phyloP scores from a whole-genome alignment of 768 basidiomycete species.

The Pleurotus salmoneostramineus region DNA sequence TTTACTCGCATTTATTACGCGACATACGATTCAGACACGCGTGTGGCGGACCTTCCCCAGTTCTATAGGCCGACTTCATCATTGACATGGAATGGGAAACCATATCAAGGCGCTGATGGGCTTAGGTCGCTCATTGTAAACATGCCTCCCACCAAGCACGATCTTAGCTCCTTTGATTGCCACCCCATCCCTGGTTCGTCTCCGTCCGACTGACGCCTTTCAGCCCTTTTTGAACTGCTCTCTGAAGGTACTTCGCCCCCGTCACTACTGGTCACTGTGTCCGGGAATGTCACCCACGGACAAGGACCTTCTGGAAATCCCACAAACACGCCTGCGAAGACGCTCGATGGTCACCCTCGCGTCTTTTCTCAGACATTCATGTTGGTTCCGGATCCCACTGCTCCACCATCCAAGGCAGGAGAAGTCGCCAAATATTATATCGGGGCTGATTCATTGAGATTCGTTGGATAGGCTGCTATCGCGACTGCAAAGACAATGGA shows the following conservation, averaged over 20 bases:
- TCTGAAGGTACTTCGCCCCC: slow-evolving; percentile 71
- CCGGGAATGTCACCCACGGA: slow-evolving; percentile 76
- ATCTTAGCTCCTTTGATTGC: slow-evolving; percentile 85
- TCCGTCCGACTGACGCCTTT: not conserved
- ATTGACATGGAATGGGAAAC: slow-evolving; percentile 83
- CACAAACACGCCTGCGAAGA: slow-evolving; percentile 41
- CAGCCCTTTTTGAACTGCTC: slow-evolving; percentile 8
- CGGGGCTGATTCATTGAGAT: slow-evolving; percentile 73
- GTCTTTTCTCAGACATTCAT: slow-evolving; percentile 89
- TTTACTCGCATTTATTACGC: slow-evolving; percentile 82
- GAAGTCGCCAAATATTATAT: slow-evolving; percentile 83
- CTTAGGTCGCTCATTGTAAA: slow-evolving; percentile 61
- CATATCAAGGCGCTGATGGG: slow-evolving; percentile 69
- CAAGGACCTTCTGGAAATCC: slow-evolving; percentile 57
- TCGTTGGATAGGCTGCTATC: slow-evolving; percentile 60
- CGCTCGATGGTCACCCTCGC: slow-evolving; percentile 72
- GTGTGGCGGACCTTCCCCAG: slow-evolving; percentile 71
- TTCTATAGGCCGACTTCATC: slow-evolving; percentile 79
- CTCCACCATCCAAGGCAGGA: slow-evolving; percentile 59
- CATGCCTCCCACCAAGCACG: slow-evolving; percentile 80
- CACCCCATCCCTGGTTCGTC: slow-evolving; percentile 79
- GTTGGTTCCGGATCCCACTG: slow-evolving; percentile 70
- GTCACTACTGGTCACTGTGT: slow-evolving; percentile 73
- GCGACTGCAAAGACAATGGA: too few relatives aligned
- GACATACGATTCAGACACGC: slow-evolving; percentile 77